A percentile compares a stretch with the other conserved stretches of the same genome.
These are phyloP conservation scores for Asterionellopsis glacialis DNA, from an alignment of 108 stramenopile genomes.

Conservation along the genomic window DNA sequence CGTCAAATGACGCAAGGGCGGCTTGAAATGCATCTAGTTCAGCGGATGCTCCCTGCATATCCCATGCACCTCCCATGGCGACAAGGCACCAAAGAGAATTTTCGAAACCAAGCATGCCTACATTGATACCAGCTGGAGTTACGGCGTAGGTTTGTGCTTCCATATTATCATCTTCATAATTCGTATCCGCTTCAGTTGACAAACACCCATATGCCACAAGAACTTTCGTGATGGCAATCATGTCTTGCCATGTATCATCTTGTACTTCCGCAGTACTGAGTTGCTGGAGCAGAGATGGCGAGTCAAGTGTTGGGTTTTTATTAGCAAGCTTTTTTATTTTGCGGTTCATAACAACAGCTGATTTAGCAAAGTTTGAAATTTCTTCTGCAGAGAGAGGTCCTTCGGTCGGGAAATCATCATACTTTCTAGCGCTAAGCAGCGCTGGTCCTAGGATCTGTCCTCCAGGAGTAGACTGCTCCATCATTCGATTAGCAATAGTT, in stretches of 20 bases:
- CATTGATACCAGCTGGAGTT: conserved; percentile 60
- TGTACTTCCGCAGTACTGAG: conserved; percentile 22
- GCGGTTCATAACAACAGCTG: conserved; percentile 28
- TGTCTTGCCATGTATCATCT: conserved; percentile 68
- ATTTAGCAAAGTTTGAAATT: conserved; percentile 36
- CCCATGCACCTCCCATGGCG: conserved; percentile 76
- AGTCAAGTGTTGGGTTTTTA: conserved; percentile 28
- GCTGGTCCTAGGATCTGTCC: conserved; percentile 10
- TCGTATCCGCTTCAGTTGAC: background rate
- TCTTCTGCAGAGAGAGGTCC: conserved; percentile 21
- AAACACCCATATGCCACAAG: conserved; percentile 72
- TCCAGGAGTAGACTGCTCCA: conserved; percentile 24
- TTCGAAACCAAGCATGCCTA: conserved; percentile 77
- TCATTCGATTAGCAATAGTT: conserved; percentile 47
- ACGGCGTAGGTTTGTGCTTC: conserved; percentile 37
- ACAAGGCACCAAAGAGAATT: conserved; percentile 69
- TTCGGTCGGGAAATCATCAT: background rate
- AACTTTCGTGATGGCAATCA: conserved; percentile 59
- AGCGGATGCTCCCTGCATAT: conserved; percentile 52
- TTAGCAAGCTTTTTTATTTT: conserved; percentile 33
- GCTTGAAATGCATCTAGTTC: conserved; percentile 35
- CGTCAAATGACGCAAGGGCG: conserved; percentile 2
- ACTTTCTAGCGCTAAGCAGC: conserved; percentile 2
- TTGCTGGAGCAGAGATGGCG: conserved; percentile 4
- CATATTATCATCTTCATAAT: conserved; percentile 13